Conservation (phyloP, 1,284 basidiomycete genomes). For the Ustilago lituana region DNA sequence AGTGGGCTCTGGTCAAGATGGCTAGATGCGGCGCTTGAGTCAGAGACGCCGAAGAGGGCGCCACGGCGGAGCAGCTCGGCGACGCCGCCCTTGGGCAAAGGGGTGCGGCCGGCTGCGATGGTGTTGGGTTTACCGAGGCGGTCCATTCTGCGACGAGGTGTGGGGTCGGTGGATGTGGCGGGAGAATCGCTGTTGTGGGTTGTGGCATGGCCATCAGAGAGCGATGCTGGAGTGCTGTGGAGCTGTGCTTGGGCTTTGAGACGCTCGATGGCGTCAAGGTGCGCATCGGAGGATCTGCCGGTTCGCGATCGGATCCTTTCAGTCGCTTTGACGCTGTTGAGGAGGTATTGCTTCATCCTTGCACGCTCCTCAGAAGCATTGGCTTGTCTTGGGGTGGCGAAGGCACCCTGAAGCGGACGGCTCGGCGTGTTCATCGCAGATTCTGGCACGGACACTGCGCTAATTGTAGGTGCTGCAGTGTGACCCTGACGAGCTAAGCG, state of each 20-base stretch:
- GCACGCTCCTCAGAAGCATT: conserved; percentile 30
- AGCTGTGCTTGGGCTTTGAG: conserved; percentile 45
- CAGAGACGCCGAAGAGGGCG: conserved; percentile 36
- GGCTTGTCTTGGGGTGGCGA: conserved; percentile 30
- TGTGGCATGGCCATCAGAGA: conserved; percentile 25
- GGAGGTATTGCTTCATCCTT: conserved; percentile 50
- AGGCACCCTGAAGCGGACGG: conserved; percentile 21
- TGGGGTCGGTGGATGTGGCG: conserved; percentile 14
- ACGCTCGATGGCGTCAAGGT: conserved; percentile 33
- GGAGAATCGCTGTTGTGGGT: conserved; percentile 17
- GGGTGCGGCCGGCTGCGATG: conserved; percentile 43
- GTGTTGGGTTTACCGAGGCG: conserved; percentile 48
- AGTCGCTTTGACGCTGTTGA: conserved; percentile 50
- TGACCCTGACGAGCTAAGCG: conserved; percentile 35
- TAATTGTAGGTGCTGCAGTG: conserved; percentile 1
- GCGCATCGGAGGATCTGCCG: conserved; percentile 33
- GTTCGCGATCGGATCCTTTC: conserved; percentile 16
- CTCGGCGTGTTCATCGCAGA: conserved; percentile 25
- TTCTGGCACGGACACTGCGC: background rate
- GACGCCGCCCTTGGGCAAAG: conserved; percentile 41
- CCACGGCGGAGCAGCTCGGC: conserved; percentile 42
- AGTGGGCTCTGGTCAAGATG: conserved; percentile 24
- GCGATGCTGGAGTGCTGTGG: conserved; percentile 23
- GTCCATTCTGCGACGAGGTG: conserved; percentile 40
- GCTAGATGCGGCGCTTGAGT: conserved; percentile 30